These are phyloP conservation scores for Tolypocladium sp. DNA, from an alignment of 2,329 filamentous ascomycete species.

Conservation along the genomic window DNA sequence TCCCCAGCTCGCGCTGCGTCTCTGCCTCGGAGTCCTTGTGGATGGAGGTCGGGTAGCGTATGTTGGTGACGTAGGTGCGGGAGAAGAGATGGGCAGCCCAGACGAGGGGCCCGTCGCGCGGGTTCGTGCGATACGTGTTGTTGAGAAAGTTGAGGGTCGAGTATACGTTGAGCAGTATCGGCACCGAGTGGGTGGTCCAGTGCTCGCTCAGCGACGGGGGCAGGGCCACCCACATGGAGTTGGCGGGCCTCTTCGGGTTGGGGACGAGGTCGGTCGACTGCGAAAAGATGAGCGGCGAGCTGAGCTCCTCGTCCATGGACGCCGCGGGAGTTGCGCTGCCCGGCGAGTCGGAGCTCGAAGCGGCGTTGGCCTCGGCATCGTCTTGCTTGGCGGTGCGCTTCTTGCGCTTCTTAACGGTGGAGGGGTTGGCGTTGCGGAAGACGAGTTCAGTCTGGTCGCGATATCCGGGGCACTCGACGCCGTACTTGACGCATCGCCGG, in stretches of 20 bases:
- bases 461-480: conserved; percentile 28
- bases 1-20: conserved; percentile 21
- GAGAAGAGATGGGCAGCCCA: conserved; percentile 31
- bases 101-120: conserved; percentile 22
- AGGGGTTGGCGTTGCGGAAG: conserved; percentile 24
- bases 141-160: conserved; percentile 23
- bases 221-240: background rate
- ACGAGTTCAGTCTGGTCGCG: conserved; percentile 28
- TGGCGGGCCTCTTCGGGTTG: background rate
- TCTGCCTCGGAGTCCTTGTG: conserved; percentile 13
- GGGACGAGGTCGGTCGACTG: conserved; percentile 5
- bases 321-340: background rate
- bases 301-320: background rate
- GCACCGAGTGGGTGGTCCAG: conserved; percentile 28
- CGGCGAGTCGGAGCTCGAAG: conserved; percentile 4
- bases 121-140: conserved; percentile 14
- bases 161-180: conserved; percentile 29
- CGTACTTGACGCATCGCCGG: conserved; percentile 31
- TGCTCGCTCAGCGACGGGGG: conserved; percentile 19
- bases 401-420: conserved; percentile 19
- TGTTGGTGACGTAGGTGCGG: conserved; percentile 28
- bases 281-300: background rate
- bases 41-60: conserved; percentile 21
- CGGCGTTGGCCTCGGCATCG: background rate
- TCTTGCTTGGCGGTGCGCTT: conserved; percentile 10